Evolutionary conservation across 805 yeast genomes (phyloP).

Genomic region (Lipomyces kockii): DNA sequence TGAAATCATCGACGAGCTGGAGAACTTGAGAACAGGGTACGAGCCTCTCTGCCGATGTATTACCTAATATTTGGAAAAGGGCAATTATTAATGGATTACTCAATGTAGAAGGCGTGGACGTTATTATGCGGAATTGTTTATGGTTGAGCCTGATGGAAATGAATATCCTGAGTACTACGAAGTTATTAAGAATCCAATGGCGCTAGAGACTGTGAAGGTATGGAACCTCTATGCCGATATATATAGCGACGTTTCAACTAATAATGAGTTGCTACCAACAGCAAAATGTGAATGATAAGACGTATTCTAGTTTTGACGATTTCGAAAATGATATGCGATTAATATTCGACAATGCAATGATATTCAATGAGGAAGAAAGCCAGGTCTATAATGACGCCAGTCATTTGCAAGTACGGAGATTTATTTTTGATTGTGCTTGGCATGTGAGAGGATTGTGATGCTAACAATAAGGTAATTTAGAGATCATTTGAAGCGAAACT

Average conservation of each 20-base stretch:
- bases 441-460: conserved; percentile 40
- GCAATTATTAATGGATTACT: not conserved
- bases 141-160: conserved; percentile 70
- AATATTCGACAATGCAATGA: conserved; percentile 78
- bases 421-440: not conserved
- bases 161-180: conserved; percentile 82
- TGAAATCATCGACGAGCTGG: conserved; percentile 48
- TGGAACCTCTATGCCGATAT: not conserved
- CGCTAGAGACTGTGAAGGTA: conserved; percentile 59
- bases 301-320: conserved; percentile 59
- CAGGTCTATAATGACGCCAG: conserved; percentile 73
- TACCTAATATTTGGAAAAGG: not conserved
- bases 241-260: not conserved
- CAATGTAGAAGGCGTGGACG: conserved; percentile 49
- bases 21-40: conserved; percentile 43
- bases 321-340: conserved; percentile 63
- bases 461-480: conserved; percentile 37
- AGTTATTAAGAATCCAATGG: conserved; percentile 72
- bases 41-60: not conserved
- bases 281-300: conserved; percentile 56
- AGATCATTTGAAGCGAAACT: conserved; percentile 16
- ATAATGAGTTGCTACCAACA: conserved; percentile 35
- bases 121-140: conserved; percentile 58
- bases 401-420: conserved; percentile 56
- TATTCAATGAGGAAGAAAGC: conserved; percentile 75